A percentile compares a stretch with the other conserved stretches of the same genome.
Evolutionary conservation across 345 rosid species (phyloP).

Genomic region (Dovyalis caffra): DNA sequence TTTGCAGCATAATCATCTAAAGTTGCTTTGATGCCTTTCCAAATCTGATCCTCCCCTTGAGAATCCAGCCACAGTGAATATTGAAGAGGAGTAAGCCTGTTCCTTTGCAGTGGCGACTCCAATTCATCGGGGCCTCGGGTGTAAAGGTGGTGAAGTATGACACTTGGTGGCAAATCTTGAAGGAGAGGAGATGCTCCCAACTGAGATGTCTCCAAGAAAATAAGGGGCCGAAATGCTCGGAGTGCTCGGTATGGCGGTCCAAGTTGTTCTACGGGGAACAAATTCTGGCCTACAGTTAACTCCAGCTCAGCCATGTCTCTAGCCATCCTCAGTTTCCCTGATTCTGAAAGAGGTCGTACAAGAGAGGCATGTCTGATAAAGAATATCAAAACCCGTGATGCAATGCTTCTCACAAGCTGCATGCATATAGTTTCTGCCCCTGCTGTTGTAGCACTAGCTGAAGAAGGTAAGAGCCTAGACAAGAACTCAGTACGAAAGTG

Average conservation of each 20-base stretch:
- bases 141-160: constrained; percentile 88
- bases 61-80: constrained; percentile 96
- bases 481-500: constrained; percentile 90
- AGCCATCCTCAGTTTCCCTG: constrained; percentile 96
- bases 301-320: constrained; percentile 99
- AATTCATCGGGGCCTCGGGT: constrained; percentile 89
- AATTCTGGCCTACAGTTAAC: constrained; percentile 87
- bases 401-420: constrained; percentile 84
- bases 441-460: constrained; percentile 48
- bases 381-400: constrained; percentile 80
- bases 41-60: constrained; percentile 94
- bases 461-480: constrained; percentile 72
- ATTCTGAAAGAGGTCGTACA: constrained; percentile 93
- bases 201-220: constrained; percentile 90
- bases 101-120: constrained; percentile 85
- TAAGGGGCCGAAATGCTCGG: constrained; percentile 86
- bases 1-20: constrained; percentile 85
- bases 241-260: constrained; percentile 95
- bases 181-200: constrained; percentile 79
- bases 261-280: constrained; percentile 96
- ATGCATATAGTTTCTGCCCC: constrained; percentile 88
- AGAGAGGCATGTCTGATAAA: constrained; percentile 92
- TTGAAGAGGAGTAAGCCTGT: constrained; percentile 71
- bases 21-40: constrained; percentile 96
- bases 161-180: constrained; percentile 85